Conservation (phyloP, 2,329 filamentous ascomycete genomes). For the Microsporum audouinii region DNA sequence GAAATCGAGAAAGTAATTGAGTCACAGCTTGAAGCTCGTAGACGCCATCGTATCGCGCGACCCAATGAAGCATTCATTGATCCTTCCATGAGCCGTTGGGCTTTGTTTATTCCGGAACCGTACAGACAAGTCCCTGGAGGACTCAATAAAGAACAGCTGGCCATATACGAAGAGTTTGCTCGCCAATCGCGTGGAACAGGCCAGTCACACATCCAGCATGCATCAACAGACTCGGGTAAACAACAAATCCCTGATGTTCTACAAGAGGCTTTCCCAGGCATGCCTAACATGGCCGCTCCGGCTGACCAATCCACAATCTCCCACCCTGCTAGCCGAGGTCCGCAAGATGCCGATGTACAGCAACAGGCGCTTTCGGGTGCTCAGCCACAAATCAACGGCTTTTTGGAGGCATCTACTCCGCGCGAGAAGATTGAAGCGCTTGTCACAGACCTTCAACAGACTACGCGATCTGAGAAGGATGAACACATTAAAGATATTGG, state of each 20-base stretch:
- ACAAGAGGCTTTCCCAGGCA: slow-evolving; percentile 48
- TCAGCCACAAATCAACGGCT: slow-evolving; percentile 49
- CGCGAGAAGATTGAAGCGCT: slow-evolving; percentile 45
- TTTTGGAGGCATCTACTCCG: slow-evolving; percentile 43
- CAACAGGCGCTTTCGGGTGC: slow-evolving; percentile 27
- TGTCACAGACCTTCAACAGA: slow-evolving; percentile 46
- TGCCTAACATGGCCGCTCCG: slow-evolving; percentile 52
- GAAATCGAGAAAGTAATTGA: slow-evolving; percentile 95
- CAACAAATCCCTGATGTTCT: slow-evolving; percentile 53
- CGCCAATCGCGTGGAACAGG: slow-evolving; percentile 61
- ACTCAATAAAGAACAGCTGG: slow-evolving; percentile 81
- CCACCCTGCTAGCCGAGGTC: slow-evolving; percentile 44
- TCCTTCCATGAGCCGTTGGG: slow-evolving; percentile 73
- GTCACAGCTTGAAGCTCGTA: slow-evolving; percentile 62
- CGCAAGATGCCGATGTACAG: slow-evolving; percentile 34
- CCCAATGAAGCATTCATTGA: slow-evolving; percentile 80
- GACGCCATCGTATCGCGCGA: slow-evolving; percentile 60
- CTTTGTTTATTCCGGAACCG: slow-evolving; percentile 83
- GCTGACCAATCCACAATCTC: slow-evolving; percentile 52
- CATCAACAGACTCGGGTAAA: slow-evolving; percentile 47
- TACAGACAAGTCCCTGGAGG: slow-evolving; percentile 77
- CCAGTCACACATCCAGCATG: slow-evolving; percentile 43
- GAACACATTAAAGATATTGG: slow-evolving; percentile 48
- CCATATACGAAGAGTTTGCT: slow-evolving; percentile 93
- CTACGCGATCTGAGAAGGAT: slow-evolving; percentile 45